Conservation (phyloP, 495 filamentous ascomycete genomes). For the Usnea hakonensis region DNA sequence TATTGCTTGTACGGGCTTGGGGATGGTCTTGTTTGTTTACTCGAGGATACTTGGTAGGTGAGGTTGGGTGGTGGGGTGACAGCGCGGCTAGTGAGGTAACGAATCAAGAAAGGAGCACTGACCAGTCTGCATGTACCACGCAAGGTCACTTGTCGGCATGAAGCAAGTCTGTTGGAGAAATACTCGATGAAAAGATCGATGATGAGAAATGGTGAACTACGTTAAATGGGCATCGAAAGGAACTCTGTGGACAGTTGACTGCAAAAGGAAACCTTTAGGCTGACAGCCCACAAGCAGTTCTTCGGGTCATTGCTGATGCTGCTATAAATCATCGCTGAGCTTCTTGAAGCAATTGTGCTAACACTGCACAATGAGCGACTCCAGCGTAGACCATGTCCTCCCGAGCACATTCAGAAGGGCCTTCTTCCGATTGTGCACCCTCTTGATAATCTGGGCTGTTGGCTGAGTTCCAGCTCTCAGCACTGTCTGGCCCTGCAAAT, state of each 20-base stretch:
- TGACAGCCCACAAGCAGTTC: not conserved
- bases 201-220: not conserved
- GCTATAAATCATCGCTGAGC: not conserved
- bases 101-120: not conserved
- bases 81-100: not conserved
- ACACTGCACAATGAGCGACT: not conserved
- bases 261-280: not conserved
- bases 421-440: not conserved
- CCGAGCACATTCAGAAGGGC: not conserved
- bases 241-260: not conserved
- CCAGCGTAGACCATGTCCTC: not conserved
- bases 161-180: not conserved
- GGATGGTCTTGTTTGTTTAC: not conserved
- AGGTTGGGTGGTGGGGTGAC: not conserved
- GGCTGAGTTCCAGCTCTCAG: not conserved
- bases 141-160: not conserved
- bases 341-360: slow-evolving; percentile 1
- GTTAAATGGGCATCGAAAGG: not conserved
- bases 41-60: not conserved
- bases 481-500: not conserved
- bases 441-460: not conserved
- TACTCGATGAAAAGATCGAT: not conserved
- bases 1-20: not conserved
- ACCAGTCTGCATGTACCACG: not conserved
- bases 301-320: not conserved